These are phyloP conservation scores for Colletotrichum australisinense DNA, from an alignment of 2,329 filamentous ascomycete species.

Conservation along the genomic window DNA sequence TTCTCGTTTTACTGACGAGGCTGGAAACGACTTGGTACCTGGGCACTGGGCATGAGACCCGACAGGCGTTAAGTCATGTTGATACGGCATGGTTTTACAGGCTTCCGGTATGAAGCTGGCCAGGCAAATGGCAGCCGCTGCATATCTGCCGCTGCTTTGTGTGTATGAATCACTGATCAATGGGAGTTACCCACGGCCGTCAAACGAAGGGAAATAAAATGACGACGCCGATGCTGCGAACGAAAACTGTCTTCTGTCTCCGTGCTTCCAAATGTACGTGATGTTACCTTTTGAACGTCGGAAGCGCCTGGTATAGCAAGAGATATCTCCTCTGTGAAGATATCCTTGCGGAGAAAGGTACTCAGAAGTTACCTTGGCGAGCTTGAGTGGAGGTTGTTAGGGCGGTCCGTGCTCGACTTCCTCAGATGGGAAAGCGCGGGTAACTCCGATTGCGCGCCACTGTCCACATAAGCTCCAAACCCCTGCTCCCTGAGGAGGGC, in stretches of 20 bases:
- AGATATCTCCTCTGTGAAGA: not conserved
- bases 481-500: constrained; percentile 30
- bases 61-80: constrained; percentile 34
- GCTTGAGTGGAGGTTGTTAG: not conserved
- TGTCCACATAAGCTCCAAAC: constrained; percentile 22
- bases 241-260: not conserved
- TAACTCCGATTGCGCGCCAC: constrained; percentile 29
- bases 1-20: constrained; percentile 22
- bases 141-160: constrained; percentile 22
- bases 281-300: not conserved
- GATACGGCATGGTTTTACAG: constrained; percentile 26
- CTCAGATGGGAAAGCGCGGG: constrained; percentile 26
- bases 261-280: not conserved
- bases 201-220: constrained; percentile 32
- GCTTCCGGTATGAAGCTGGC: constrained; percentile 28
- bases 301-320: not conserved
- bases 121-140: constrained; percentile 21
- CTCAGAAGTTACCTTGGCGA: not conserved
- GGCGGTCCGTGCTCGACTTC: constrained; percentile 26
- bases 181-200: constrained; percentile 23
- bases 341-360: too few relatives aligned
- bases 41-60: constrained; percentile 11
- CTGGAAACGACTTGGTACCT: constrained; percentile 31
- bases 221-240: constrained; percentile 23
- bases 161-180: constrained; percentile 34